Conservation (phyloP, 78 protist genomes). For the Dictyostelium firmibasis region DNA sequence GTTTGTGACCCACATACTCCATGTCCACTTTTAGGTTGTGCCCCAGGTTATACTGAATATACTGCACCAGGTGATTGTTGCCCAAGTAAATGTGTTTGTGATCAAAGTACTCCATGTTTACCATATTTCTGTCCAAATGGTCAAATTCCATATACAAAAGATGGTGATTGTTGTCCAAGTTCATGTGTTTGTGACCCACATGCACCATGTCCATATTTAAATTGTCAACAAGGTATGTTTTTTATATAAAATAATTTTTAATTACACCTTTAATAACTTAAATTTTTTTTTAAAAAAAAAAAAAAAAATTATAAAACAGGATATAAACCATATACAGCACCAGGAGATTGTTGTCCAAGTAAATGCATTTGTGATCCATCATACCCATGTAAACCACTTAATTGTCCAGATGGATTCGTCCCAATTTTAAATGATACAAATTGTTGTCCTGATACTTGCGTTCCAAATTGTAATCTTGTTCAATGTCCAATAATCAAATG, state of each 20-base stretch:
- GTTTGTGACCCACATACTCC: not conserved
- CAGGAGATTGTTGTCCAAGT: not conserved
- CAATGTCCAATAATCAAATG: not conserved
- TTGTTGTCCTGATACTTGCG: not conserved
- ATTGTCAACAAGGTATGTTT: too few relatives aligned
- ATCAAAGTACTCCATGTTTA: not conserved
- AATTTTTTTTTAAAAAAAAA: too few relatives aligned
- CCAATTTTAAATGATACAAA: not conserved
- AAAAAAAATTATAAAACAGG: too few relatives aligned
- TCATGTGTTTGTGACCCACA: not conserved
- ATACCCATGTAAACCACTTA: not conserved
- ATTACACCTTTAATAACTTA: too few relatives aligned
- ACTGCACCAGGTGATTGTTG: not conserved
- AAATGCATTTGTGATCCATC: not conserved
- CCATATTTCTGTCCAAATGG: not conserved
- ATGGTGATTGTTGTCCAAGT: not conserved
- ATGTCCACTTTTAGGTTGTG: not conserved
- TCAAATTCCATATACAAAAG: not conserved
- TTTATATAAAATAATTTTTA: too few relatives aligned
- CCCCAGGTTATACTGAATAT: not conserved
- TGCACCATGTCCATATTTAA: not conserved
- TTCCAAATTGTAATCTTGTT: not conserved
- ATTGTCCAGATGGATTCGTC: not conserved
- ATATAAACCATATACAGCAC: not conserved
- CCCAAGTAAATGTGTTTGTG: not conserved